Conservation (phyloP, 805 yeast genomes). For the Myxozyma lipomycoides region DNA sequence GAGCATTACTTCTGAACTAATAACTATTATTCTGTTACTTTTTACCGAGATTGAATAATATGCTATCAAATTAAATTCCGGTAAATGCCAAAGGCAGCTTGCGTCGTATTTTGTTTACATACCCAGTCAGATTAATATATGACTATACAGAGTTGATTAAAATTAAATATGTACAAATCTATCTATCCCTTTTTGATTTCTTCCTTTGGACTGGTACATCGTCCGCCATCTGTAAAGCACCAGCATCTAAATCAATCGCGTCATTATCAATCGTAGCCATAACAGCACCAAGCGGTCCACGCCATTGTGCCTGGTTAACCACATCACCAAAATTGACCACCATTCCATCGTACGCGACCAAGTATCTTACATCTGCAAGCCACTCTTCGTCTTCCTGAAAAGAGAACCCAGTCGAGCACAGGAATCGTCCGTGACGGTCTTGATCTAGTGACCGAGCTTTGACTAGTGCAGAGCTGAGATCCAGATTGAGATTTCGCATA, state of each 20-base stretch:
- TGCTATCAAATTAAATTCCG: too few relatives aligned
- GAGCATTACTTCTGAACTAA: too few relatives aligned
- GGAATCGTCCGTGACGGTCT: slow-evolving; percentile 4
- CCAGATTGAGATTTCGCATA: slow-evolving; percentile 24
- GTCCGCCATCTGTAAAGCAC: not conserved
- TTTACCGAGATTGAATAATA: too few relatives aligned
- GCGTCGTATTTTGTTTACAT: too few relatives aligned
- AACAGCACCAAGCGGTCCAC: slow-evolving; percentile 3
- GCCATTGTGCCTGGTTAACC: slow-evolving; percentile 34
- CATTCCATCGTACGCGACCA: slow-evolving; percentile 65
- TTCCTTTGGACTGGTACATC: not conserved
- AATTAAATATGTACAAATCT: not conserved
- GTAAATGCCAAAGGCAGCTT: too few relatives aligned
- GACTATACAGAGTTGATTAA: not conserved
- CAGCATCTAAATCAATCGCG: not conserved
- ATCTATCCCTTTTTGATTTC: not conserved
- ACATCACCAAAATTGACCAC: slow-evolving; percentile 46
- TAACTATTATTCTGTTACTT: too few relatives aligned
- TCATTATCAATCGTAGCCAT: slow-evolving; percentile 4
- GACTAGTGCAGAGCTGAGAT: not conserved
- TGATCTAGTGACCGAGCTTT: not conserved
- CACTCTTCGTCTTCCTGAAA: slow-evolving; percentile 2
- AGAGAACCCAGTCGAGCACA: not conserved
- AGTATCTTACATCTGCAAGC: slow-evolving; percentile 24
- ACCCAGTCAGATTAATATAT: too few relatives aligned